phyloP scores from a whole-genome alignment of 1,139 yeast species.

The Kurtzmaniella quercitrusa region DNA sequence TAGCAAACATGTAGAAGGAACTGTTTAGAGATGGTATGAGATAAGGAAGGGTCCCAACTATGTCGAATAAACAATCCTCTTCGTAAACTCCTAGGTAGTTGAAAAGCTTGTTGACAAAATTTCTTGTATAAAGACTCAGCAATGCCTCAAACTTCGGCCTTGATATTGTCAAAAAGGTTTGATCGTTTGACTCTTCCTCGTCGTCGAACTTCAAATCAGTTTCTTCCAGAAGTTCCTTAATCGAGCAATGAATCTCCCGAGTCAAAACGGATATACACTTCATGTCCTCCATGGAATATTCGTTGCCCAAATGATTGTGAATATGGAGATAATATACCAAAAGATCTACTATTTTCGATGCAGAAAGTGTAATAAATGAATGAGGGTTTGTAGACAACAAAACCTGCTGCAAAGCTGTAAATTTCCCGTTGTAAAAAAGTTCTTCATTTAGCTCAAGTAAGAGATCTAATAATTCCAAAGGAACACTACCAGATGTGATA shows the following conservation, averaged over 20 bases:
- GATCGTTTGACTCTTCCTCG: not conserved
- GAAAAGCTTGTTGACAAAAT: slow-evolving; percentile 22
- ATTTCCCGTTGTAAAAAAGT: not conserved
- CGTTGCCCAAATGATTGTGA: not conserved
- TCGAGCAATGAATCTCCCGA: not conserved
- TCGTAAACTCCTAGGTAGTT: slow-evolving; percentile 11
- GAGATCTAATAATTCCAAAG: not conserved
- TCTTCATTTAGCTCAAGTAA: not conserved
- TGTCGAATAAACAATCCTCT: slow-evolving; percentile 11
- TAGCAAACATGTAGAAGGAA: slow-evolving; percentile 32
- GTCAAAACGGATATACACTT: not conserved
- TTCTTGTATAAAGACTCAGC: not conserved
- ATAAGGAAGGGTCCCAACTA: slow-evolving; percentile 25
- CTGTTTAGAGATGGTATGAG: slow-evolving; percentile 27
- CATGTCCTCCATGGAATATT: not conserved
- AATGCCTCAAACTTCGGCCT: not conserved
- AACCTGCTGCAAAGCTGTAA: not conserved
- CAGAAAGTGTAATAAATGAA: not conserved
- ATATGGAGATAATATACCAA: not conserved
- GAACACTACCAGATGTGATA: not conserved
- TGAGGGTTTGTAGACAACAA: not conserved
- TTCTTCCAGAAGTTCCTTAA: not conserved
- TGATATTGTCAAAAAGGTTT: not conserved
- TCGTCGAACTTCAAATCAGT: slow-evolving; percentile 8
- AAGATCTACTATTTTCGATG: not conserved